Conservation (phyloP, 345 rosid species). For the Dimocarpus longan region DNA sequence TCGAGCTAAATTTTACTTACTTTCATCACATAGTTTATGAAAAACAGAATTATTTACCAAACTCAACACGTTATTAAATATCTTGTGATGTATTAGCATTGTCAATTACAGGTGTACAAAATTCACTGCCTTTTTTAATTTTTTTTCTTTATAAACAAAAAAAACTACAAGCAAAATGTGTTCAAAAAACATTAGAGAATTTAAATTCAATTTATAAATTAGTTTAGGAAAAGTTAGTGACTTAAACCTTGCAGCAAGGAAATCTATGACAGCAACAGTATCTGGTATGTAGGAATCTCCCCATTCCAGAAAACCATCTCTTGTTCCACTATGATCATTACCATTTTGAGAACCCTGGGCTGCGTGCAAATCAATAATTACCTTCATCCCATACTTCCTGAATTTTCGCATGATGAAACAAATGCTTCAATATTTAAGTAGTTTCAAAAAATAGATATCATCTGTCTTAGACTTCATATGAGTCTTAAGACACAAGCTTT, state of each 20-base stretch:
- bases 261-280: conserved; percentile 39
- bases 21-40: too few species aligned
- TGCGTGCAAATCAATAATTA: conserved; percentile 37
- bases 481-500: too few species aligned
- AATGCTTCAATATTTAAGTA: background rate
- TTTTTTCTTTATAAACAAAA: too few species aligned
- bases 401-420: background rate
- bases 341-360: conserved; percentile 42
- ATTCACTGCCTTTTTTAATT: too few species aligned
- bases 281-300: conserved; percentile 35
- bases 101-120: too few species aligned
- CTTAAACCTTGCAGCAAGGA: conserved; percentile 26
- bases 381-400: conserved; percentile 38
- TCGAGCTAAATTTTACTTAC: too few species aligned
- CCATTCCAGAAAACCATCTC: conserved; percentile 44
- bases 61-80: too few species aligned
- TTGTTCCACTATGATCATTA: conserved; percentile 23
- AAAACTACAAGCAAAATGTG: too few species aligned
- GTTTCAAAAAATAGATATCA: background rate
- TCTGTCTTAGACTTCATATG: background rate
- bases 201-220: conserved; percentile 3
- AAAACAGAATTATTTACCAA: too few species aligned
- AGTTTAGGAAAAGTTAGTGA: conserved; percentile 21
- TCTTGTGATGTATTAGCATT: too few species aligned
- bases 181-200: too few species aligned